Base-by-base conservation (phyloP, 148 eudicot species). In the Bassia scoparia region DNA sequence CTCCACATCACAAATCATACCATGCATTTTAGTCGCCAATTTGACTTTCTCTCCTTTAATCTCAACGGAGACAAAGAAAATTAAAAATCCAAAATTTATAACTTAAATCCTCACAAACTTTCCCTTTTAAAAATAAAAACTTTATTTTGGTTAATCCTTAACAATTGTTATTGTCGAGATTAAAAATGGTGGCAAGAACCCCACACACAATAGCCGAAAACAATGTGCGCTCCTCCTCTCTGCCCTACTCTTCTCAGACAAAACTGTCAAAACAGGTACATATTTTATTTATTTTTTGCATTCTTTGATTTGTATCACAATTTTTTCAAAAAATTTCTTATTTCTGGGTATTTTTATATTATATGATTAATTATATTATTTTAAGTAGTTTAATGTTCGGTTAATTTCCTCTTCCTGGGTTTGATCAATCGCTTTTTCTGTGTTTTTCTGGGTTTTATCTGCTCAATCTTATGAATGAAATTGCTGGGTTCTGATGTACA, bases 141-240 rank as follows among this genome's bases (percentile, higher is more conserved):
- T 18, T 62, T n/a, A n/a, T 5, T 0, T 59, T 12, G 16, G 31
- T 31, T 34, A 24, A 56, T 56, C n/a, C 31, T 21, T 52, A 16
- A 7, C n/a, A n/a, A 13, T 2, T 7, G 24, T 55, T n/a, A n/a
- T n/a, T 63, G 26, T 24, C 30, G 69, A 26, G 41, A 33, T n/a
- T 27, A 64, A 83, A 80, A 81, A 94, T 91, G 98, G 97, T 91
- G 71, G 97, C 97, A 70, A 89, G 88, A 94, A 89, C 86, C 82
- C 97, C 98, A 87, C 86, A n/a, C 84, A 46, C 88, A 83, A 79
- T 86, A 78, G 69, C 83, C 62, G 76, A 84, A 74, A 71, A 81
- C 63, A 50, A 81, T 80, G 89, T 81, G 84, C 88, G 86, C 77
- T 62, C 79, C 89, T 76, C 96, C 93, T 64, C 86, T 91, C 43